phyloP scores from a whole-genome alignment of 495 filamentous ascomycete species.

The Rostrohypoxylon terebratum region DNA sequence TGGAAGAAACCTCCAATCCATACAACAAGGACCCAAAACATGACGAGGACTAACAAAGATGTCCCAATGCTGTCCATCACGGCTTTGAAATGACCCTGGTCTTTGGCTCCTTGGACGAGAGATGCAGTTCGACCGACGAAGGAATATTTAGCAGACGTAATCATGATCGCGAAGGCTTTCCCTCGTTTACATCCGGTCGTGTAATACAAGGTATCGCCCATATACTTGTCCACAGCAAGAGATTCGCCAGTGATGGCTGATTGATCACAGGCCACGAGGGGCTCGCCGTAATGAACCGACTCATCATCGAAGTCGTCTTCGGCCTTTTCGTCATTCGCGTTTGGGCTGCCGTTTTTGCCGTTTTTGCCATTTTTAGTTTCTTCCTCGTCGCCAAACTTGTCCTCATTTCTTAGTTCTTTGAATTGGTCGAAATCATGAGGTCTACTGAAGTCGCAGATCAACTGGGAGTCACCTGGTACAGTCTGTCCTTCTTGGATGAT shows the following conservation, averaged over 20 bases:
- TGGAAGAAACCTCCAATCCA: constrained; percentile 90
- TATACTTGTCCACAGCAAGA: constrained; percentile 87
- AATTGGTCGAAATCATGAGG: constrained; percentile 78
- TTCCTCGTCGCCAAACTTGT: constrained; percentile 68
- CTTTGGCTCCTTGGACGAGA: constrained; percentile 77
- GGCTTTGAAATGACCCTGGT: constrained; percentile 87
- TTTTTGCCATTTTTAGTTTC: constrained; percentile 17
- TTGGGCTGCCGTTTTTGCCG: constrained; percentile 23
- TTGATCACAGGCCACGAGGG: constrained; percentile 89
- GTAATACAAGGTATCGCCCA: constrained; percentile 79
- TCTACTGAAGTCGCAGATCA: constrained; percentile 80
- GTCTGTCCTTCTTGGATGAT: constrained; percentile 81
- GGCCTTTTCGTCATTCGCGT: constrained; percentile 65
- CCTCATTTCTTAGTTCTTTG: constrained; percentile 68
- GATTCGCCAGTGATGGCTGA: constrained; percentile 93
- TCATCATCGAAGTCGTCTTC: constrained; percentile 83
- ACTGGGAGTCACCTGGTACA: constrained; percentile 77
- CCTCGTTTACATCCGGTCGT: constrained; percentile 91
- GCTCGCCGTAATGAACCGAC: constrained; percentile 77
- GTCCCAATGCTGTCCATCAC: constrained; percentile 89
- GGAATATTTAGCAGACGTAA: constrained; percentile 83
- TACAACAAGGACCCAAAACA: constrained; percentile 80
- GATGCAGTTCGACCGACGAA: constrained; percentile 89
- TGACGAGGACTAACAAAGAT: constrained; percentile 80
- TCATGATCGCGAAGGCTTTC: constrained; percentile 80